Evolutionary conservation across 768 basidiomycete species (phyloP).

Genomic region (Leccinum imitatum): DNA sequence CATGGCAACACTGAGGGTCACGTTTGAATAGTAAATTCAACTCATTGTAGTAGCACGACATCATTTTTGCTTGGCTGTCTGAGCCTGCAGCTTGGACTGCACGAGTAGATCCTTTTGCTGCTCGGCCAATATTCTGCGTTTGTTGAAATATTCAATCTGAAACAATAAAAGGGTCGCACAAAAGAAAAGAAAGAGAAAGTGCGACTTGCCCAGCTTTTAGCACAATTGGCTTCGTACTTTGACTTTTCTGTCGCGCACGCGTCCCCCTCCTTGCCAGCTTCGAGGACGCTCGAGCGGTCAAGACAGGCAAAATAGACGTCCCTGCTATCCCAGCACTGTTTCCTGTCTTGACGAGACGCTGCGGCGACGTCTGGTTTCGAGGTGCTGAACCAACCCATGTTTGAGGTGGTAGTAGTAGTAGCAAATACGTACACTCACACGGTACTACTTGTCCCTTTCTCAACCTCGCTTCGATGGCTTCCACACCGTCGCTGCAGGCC

Average conservation of each 20-base stretch:
- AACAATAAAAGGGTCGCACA: not conserved
- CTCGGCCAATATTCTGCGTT: constrained; percentile 78
- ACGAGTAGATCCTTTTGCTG: constrained; percentile 73
- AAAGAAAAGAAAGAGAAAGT: not conserved
- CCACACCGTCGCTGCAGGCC: constrained; percentile 23
- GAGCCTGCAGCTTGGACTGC: constrained; percentile 40
- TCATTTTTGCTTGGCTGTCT: constrained; percentile 28
- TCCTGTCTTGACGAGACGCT: constrained; percentile 55
- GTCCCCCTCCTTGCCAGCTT: constrained; percentile 68
- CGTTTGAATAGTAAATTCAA: not conserved
- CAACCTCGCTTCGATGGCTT: constrained; percentile 21
- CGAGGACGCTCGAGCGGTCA: constrained; percentile 63
- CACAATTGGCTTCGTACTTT: constrained; percentile 71
- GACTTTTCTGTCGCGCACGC: constrained; percentile 58
- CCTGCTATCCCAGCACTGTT: constrained; percentile 82
- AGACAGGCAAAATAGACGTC: constrained; percentile 87
- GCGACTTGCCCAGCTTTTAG: constrained; percentile 81
- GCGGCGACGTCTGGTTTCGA: constrained; percentile 35
- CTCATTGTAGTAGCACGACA: not conserved
- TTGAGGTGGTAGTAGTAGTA: not conserved
- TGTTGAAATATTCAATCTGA: constrained; percentile 95
- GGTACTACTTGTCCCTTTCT: constrained; percentile 1
- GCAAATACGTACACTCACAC: constrained; percentile 11
- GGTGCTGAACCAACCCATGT: constrained; percentile 39
- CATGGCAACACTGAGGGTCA: not conserved